phyloP scores from a whole-genome alignment of 2,329 filamentous ascomycete species.

The Neonectria coccinea region DNA sequence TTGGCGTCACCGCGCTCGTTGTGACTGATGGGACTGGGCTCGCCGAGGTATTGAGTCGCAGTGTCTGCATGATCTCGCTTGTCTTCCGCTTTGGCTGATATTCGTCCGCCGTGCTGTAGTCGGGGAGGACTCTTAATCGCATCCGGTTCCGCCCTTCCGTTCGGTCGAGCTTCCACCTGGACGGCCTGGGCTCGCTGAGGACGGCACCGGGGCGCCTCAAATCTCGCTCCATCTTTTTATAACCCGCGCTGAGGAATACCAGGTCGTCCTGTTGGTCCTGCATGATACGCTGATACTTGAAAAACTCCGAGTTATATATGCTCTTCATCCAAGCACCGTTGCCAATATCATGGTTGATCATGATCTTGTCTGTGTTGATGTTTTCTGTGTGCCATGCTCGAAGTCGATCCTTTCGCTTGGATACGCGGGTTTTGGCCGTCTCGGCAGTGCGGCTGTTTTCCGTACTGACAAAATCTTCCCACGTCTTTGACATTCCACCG shows the following conservation, averaged over 20 bases:
- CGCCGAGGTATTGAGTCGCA: constrained; percentile 50
- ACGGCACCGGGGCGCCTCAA: constrained; percentile 84
- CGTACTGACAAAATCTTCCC: constrained; percentile 86
- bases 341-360: constrained; percentile 85
- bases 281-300: constrained; percentile 87
- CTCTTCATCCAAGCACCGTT: constrained; percentile 95
- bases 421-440: constrained; percentile 75
- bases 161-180: constrained; percentile 93
- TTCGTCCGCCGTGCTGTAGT: constrained; percentile 75
- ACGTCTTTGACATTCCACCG: constrained; percentile 80
- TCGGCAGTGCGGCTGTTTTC: constrained; percentile 88
- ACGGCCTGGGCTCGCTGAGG: constrained; percentile 72
- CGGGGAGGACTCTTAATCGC: constrained; percentile 87
- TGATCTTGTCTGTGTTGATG: constrained; percentile 74
- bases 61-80: constrained; percentile 55
- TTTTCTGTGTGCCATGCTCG: constrained; percentile 82
- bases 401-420: constrained; percentile 84
- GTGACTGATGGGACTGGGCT: constrained; percentile 37
- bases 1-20: constrained; percentile 34
- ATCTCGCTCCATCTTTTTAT: constrained; percentile 82
- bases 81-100: constrained; percentile 86
- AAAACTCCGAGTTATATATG: constrained; percentile 90
- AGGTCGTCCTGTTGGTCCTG: constrained; percentile 96
- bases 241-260: constrained; percentile 79
- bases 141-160: constrained; percentile 97